A percentile compares a stretch with the other conserved stretches of the same genome.
These are phyloP conservation scores for Termitomyces sp. DNA, from an alignment of 768 basidiomycete species.

Conservation along the genomic window DNA sequence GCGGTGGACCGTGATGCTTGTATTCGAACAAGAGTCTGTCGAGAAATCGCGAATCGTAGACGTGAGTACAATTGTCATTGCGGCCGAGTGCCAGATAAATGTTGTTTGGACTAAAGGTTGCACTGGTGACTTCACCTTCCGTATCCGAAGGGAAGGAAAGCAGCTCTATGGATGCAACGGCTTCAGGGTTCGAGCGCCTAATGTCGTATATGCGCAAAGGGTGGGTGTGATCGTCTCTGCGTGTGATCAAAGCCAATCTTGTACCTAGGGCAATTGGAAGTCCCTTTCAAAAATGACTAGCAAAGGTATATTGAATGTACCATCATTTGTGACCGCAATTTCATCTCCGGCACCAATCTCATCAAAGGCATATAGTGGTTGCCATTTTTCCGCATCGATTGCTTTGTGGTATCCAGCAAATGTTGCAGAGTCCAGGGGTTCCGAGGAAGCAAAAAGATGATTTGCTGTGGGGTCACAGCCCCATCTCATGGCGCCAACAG, in stretches of 20 bases:
- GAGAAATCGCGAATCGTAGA: constrained; percentile 61
- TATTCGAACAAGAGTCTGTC: constrained; percentile 42
- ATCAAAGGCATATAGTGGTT: constrained; percentile 30
- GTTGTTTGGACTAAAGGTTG: constrained; percentile 56
- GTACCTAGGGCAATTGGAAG: constrained; percentile 19
- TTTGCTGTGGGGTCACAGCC: constrained; percentile 34
- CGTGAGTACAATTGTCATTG: constrained; percentile 50
- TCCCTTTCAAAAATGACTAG: neutral
- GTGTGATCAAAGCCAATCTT: constrained; percentile 29
- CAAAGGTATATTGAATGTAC: constrained; percentile 20
- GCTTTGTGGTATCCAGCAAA: constrained; percentile 43
- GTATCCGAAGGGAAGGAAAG: constrained; percentile 26
- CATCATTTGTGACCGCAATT: constrained; percentile 39
- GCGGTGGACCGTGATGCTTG: constrained; percentile 33
- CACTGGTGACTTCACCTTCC: constrained; percentile 42
- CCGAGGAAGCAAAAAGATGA: constrained; percentile 53
- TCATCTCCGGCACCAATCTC: constrained; percentile 51
- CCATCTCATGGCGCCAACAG: constrained; percentile 49
- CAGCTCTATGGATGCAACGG: constrained; percentile 26
- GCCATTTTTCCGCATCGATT: constrained; percentile 34
- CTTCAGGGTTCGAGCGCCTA: constrained; percentile 22
- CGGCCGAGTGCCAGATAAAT: constrained; percentile 56
- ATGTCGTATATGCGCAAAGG: constrained; percentile 52
- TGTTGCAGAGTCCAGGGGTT: constrained; percentile 27
- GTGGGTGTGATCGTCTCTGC: constrained; percentile 21